These are phyloP conservation scores for Xenosphaeropsis pyriputrescens DNA, from an alignment of 2,329 filamentous ascomycete species.

Conservation along the genomic window DNA sequence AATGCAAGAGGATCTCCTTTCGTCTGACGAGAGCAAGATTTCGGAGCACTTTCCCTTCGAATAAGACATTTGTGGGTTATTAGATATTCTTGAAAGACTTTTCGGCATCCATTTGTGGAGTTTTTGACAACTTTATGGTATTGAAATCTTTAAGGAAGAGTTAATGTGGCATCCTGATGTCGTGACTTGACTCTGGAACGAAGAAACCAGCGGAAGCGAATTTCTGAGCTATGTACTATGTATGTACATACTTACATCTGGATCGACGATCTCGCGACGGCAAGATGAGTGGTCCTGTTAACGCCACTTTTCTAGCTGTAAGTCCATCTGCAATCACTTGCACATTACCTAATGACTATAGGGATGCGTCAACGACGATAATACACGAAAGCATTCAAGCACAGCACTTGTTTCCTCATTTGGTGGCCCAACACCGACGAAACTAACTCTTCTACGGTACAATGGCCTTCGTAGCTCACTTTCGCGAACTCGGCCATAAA, in stretches of 20 bases:
- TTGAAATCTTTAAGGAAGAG: slow-evolving; percentile 13
- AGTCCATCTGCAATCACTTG: not conserved
- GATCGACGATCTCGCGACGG: slow-evolving; percentile 68
- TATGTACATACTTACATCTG: slow-evolving; percentile 75
- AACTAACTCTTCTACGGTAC: slow-evolving; percentile 68
- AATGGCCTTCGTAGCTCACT: slow-evolving; percentile 69
- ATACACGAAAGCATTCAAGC: slow-evolving; percentile 58
- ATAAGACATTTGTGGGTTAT: slow-evolving; percentile 61
- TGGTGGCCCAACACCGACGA: slow-evolving; percentile 61
- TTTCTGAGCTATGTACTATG: too few relatives aligned
- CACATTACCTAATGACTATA: not conserved
- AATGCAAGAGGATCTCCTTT: slow-evolving; percentile 68
- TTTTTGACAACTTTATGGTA: slow-evolving; percentile 49
- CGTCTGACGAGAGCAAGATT: slow-evolving; percentile 65
- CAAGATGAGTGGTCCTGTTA: slow-evolving; percentile 63
- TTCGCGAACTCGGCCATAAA: slow-evolving; percentile 62
- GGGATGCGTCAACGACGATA: slow-evolving; percentile 50
- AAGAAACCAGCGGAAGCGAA: slow-evolving; percentile 50
- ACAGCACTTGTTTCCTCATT: slow-evolving; percentile 79
- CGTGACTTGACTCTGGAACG: slow-evolving; percentile 72
- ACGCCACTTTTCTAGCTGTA: slow-evolving; percentile 58
- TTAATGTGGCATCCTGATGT: slow-evolving; percentile 75
- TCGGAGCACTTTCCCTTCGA: slow-evolving; percentile 73
- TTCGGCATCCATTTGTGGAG: slow-evolving; percentile 69
- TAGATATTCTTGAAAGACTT: slow-evolving; percentile 69